Evolutionary conservation across 805 yeast genomes (phyloP).

Genomic region (Ogataea glucozyma): DNA sequence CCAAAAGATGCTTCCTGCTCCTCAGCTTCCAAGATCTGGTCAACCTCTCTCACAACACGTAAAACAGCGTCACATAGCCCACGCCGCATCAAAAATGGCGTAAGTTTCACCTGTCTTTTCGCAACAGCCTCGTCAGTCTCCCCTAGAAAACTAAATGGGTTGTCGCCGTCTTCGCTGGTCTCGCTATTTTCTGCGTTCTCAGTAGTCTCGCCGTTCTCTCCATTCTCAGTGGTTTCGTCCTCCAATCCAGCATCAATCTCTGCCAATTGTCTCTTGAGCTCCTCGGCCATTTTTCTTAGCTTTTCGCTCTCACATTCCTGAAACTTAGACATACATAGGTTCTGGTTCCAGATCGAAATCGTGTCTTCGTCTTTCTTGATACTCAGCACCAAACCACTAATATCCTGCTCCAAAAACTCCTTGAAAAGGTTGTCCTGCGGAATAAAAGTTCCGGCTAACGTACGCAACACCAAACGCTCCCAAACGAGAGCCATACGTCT

Average conservation of each 20-base stretch:
- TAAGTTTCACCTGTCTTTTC: slow-evolving; percentile 31
- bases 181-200: too few relatives aligned
- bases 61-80: slow-evolving; percentile 47
- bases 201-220: background rate
- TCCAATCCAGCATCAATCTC: slow-evolving; percentile 6
- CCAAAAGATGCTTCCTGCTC: slow-evolving; percentile 35
- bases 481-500: slow-evolving; percentile 44
- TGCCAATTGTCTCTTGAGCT: slow-evolving; percentile 9
- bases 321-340: slow-evolving; percentile 38
- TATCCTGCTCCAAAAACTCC: slow-evolving; percentile 46
- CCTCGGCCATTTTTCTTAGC: slow-evolving; percentile 9
- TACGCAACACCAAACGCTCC: slow-evolving; percentile 55
- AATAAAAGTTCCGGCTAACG: slow-evolving; percentile 51
- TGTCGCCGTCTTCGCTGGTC: slow-evolving; percentile 16
- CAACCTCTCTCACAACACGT: slow-evolving; percentile 49
- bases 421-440: slow-evolving; percentile 41
- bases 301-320: slow-evolving; percentile 18
- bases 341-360: slow-evolving; percentile 62
- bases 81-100: slow-evolving; percentile 46
- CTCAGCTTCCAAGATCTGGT: slow-evolving; percentile 37
- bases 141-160: slow-evolving; percentile 28
- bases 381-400: slow-evolving; percentile 61
- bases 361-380: slow-evolving; percentile 61
- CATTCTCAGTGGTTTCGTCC: background rate
- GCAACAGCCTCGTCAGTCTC: slow-evolving; percentile 12